Evolutionary conservation across 108 stramenopile genomes (phyloP).

Genomic region (Schizochytrium sp.): DNA sequence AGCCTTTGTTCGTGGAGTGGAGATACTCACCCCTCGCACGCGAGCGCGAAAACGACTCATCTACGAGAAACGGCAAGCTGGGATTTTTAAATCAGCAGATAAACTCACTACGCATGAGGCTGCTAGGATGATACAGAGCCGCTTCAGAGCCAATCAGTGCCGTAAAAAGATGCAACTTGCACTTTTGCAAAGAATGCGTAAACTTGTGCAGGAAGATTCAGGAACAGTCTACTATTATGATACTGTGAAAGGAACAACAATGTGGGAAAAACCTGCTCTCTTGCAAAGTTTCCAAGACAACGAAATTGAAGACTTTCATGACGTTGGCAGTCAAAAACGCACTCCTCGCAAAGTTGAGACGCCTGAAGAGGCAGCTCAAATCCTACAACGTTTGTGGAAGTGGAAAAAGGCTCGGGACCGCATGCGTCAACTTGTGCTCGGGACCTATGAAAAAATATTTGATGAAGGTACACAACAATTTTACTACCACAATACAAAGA

Average conservation of each 20-base stretch:
- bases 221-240: constrained; percentile 2
- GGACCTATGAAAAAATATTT: background rate
- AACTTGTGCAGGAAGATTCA: background rate
- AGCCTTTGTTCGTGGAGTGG: background rate
- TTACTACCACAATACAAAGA: background rate
- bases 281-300: background rate
- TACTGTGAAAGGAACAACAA: background rate
- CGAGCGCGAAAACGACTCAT: background rate
- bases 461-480: background rate
- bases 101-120: constrained; percentile 1
- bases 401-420: constrained; percentile 21
- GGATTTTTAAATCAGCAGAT: constrained; percentile 8
- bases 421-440: background rate
- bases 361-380: background rate
- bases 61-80: background rate
- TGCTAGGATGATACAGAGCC: constrained; percentile 46
- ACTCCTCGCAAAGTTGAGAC: background rate
- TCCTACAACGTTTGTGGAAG: constrained; percentile 17
- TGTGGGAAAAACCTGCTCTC: constrained; percentile 22
- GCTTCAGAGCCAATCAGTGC: background rate
- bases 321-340: background rate
- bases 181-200: constrained; percentile 4
- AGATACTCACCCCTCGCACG: constrained; percentile 38
- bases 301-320: constrained; percentile 6
- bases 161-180: background rate